Percentiles rank a stretch among this genome's conserved stretches.
Evolutionary conservation across 805 yeast genomes (phyloP).

Genomic region (Wickerhamomyces pijperi): DNA sequence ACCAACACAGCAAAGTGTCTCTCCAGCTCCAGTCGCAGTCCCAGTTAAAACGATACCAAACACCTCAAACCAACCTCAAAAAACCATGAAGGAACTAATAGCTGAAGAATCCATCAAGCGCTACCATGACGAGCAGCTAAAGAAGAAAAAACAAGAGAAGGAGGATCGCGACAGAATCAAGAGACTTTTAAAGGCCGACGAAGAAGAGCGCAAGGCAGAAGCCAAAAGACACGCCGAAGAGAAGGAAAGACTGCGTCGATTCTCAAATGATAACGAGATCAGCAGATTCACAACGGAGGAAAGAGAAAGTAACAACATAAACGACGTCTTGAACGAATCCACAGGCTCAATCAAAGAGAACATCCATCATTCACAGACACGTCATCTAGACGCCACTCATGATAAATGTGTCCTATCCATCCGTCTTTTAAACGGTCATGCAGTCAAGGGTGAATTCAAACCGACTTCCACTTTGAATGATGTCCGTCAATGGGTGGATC

Average conservation of each 20-base stretch:
- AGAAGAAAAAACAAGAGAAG: conserved; percentile 24
- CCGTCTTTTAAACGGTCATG: conserved; percentile 56
- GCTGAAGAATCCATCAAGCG: conserved; percentile 26
- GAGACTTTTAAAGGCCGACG: conserved; percentile 40
- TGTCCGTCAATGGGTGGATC: conserved; percentile 54
- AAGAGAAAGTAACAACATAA: conserved; percentile 19
- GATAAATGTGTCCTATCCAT: conserved; percentile 48
- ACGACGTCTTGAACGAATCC: conserved; percentile 13
- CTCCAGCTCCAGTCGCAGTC: neutral
- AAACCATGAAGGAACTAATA: conserved; percentile 28
- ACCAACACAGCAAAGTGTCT: too few relatives aligned
- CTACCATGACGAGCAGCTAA: conserved; percentile 27
- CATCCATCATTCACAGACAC: conserved; percentile 7
- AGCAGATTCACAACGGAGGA: conserved; percentile 11
- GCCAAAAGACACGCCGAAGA: conserved; percentile 9
- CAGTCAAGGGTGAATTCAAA: conserved; percentile 40
- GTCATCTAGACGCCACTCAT: too few relatives aligned
- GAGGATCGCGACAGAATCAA: conserved; percentile 49
- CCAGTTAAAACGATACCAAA: neutral
- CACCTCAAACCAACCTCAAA: neutral
- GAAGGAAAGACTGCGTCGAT: conserved; percentile 12
- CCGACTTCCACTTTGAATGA: conserved; percentile 34
- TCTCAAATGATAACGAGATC: conserved; percentile 11
- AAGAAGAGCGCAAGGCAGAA: conserved; percentile 30
- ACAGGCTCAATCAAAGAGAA: conserved; percentile 9